Conservation (phyloP, 352 stramenopile genomes). For the Phytophthora sp. region DNA sequence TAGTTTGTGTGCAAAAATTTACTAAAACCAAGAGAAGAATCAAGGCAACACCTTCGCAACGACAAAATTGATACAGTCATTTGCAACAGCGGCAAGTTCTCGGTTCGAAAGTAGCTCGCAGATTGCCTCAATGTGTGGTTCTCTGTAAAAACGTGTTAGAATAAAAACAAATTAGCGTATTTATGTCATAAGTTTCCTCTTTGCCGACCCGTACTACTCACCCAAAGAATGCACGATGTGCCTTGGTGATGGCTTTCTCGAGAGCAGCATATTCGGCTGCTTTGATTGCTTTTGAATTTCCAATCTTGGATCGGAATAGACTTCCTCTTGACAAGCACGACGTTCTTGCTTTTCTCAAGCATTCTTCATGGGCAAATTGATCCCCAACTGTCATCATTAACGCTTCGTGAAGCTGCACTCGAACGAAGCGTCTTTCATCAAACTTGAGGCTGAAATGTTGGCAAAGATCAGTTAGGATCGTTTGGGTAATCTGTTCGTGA, state of each 20-base stretch:
- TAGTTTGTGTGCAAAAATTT: background rate
- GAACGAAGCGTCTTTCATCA: constrained; percentile 46
- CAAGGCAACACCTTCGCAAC: constrained; percentile 44
- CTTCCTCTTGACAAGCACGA: constrained; percentile 15
- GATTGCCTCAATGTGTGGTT: constrained; percentile 33
- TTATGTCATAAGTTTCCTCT: background rate
- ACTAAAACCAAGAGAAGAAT: too few species aligned
- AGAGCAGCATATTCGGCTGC: constrained; percentile 15
- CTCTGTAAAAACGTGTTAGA: constrained; percentile 20
- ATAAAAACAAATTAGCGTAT: background rate
- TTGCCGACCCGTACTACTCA: constrained; percentile 2
- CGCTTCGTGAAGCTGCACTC: constrained; percentile 36
- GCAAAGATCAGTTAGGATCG: constrained; percentile 63
- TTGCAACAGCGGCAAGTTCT: constrained; percentile 41
- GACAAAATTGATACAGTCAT: constrained; percentile 42
- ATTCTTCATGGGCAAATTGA: constrained; percentile 34
- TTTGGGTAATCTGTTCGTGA: constrained; percentile 50
- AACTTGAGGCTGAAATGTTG: constrained; percentile 63
- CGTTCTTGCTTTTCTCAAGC: constrained; percentile 29
- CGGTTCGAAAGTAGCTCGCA: constrained; percentile 37
- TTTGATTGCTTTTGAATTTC: constrained; percentile 11
- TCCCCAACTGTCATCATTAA: constrained; percentile 31
- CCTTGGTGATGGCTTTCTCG: constrained; percentile 27
- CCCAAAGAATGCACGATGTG: constrained; percentile 33
- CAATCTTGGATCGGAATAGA: constrained; percentile 21